These are phyloP conservation scores for Aurantiochytrium sp. DNA, from an alignment of 108 stramenopile species.

Conservation along the genomic window DNA sequence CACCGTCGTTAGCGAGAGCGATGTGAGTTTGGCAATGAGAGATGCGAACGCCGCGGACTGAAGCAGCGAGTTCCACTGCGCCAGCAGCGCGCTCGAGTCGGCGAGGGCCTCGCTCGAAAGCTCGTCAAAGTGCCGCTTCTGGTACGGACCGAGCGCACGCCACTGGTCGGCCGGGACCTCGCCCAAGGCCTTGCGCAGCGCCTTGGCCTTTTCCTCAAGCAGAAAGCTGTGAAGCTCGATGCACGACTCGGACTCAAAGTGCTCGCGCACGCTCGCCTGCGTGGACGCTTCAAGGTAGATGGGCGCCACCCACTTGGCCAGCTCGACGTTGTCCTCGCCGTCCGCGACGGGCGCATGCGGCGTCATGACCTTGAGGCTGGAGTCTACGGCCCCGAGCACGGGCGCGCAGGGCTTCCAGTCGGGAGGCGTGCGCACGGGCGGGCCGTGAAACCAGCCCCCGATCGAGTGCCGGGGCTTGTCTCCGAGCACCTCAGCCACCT, in stretches of 20 bases:
- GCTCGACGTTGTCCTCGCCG: background rate
- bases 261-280: background rate
- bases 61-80: background rate
- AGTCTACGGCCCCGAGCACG: background rate
- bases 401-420: background rate
- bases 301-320: conserved; percentile 7
- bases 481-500: conserved; percentile 36
- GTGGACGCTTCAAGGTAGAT: background rate
- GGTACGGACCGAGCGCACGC: background rate
- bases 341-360: background rate
- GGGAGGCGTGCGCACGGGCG: background rate
- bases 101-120: background rate
- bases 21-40: background rate
- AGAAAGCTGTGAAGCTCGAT: conserved; percentile 22
- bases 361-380: background rate
- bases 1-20: background rate
- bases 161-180: background rate
- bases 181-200: background rate
- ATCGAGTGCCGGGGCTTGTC: conserved; percentile 15
- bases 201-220: background rate
- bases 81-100: background rate
- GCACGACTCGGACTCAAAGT: background rate
- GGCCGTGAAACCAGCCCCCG: conserved; percentile 35
- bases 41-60: background rate
- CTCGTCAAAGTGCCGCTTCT: conserved; percentile 2